Conservation (phyloP, 805 yeast genomes). For the Pichia deserticola region DNA sequence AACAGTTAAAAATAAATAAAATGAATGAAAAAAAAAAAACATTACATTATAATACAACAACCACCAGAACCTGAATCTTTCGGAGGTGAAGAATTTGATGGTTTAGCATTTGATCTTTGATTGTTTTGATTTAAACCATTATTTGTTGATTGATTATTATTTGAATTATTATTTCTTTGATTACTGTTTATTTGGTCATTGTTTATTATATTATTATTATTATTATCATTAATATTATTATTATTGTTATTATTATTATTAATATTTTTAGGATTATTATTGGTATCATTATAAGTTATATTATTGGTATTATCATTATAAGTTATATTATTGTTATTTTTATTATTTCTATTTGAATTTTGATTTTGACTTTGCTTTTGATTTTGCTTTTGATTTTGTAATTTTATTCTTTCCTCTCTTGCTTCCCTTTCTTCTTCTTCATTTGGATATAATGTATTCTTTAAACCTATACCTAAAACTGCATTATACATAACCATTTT, state of each 20-base stretch:
- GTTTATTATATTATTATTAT: background rate
- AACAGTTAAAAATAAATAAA: background rate
- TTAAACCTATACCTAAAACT: constrained; percentile 20
- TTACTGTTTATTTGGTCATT: background rate
- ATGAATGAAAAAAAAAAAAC: background rate
- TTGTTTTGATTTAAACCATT: background rate
- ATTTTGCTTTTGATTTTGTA: too few relatives aligned
- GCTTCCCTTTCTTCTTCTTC: constrained; percentile 18
- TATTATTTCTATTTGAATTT: too few relatives aligned
- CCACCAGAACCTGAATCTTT: constrained; percentile 23
- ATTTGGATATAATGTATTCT: constrained; percentile 23
- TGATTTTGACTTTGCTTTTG: background rate
- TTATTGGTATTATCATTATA: background rate
- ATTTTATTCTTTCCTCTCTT: constrained; percentile 12
- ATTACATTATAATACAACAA: constrained; percentile 28
- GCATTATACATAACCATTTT: constrained; percentile 26
- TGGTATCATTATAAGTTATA: background rate
- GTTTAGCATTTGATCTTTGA: background rate
- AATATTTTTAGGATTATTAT: background rate
- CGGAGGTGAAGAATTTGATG: constrained; percentile 8
- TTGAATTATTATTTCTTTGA: background rate
- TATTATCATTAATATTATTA: background rate
- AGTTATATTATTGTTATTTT: background rate
- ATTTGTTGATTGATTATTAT: background rate
- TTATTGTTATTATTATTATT: background rate